These are phyloP conservation scores for Trametes versicolor DNA, from an alignment of 1,284 basidiomycete species.

Conservation along the genomic window DNA sequence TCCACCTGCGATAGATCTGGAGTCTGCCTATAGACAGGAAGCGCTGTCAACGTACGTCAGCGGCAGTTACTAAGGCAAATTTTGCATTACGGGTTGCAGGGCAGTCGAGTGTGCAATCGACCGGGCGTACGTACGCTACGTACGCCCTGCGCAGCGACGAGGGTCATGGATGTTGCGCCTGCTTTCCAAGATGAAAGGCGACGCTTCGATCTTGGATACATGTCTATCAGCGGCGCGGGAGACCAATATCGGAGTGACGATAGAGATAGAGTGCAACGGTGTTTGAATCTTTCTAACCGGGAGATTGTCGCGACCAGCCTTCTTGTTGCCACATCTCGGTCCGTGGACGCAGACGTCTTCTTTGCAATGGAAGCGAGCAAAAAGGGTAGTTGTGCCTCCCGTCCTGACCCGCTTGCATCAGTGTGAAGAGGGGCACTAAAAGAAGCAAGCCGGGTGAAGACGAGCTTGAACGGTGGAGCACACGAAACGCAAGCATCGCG, in stretches of 20 bases:
- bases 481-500: background rate
- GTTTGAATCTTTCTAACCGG: slow-evolving; percentile 6
- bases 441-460: background rate
- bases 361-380: background rate
- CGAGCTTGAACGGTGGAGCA: background rate
- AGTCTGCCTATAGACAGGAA: background rate
- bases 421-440: background rate
- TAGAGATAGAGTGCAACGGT: slow-evolving; percentile 5
- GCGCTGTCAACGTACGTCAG: slow-evolving; percentile 5
- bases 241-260: background rate
- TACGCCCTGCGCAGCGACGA: background rate
- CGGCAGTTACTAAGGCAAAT: slow-evolving; percentile 1
- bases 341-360: background rate
- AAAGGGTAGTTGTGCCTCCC: background rate
- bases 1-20: slow-evolving; percentile 1
- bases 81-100: background rate
- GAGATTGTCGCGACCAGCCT: slow-evolving; percentile 16
- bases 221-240: background rate
- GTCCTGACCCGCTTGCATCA: background rate
- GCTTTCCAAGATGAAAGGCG: background rate
- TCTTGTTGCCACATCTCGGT: background rate
- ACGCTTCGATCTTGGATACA: background rate
- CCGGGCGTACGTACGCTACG: no score
- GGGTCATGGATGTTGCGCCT: background rate
- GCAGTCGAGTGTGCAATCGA: background rate